A percentile compares a stretch with the other conserved stretches of the same genome.
phyloP scores from a whole-genome alignment of 208 protist genomes.

The Acanthamoeba royreba region DNA sequence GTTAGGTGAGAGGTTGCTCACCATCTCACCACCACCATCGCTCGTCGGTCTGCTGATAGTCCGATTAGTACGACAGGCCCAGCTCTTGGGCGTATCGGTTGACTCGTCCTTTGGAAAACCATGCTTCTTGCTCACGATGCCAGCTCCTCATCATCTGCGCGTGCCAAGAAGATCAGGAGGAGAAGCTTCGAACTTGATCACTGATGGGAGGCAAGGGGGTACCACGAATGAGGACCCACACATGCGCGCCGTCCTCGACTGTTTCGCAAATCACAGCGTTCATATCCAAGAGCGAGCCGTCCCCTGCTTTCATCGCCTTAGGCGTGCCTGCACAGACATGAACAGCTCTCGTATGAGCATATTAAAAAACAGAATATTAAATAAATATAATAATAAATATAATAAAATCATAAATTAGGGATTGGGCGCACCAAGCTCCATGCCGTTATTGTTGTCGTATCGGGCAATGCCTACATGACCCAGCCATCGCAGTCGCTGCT shows the following conservation, averaged over 20 bases:
- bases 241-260: not conserved
- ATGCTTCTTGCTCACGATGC: no score
- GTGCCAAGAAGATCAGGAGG: not conserved
- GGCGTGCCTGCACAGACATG: not conserved
- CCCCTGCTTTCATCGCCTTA: not conserved
- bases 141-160: not conserved
- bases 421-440: not conserved
- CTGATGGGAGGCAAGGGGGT: not conserved
- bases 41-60: no score
- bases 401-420: not conserved
- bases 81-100: no score
- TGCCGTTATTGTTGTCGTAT: conserved; percentile 34
- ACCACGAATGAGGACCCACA: conserved; percentile 14
- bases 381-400: not conserved
- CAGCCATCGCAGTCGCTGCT: not conserved
- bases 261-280: not conserved
- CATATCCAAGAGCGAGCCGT: not conserved
- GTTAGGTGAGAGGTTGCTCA: no score
- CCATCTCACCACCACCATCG: no score
- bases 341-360: not conserved
- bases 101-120: no score
- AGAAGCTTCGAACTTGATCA: not conserved
- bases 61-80: no score
- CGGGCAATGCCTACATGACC: conserved; percentile 27
- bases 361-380: not conserved